A percentile compares a stretch with the other conserved stretches of the same genome.
These are phyloP conservation scores for Russula foetens DNA, from an alignment of 768 basidiomycete genomes.

Conservation along the genomic window DNA sequence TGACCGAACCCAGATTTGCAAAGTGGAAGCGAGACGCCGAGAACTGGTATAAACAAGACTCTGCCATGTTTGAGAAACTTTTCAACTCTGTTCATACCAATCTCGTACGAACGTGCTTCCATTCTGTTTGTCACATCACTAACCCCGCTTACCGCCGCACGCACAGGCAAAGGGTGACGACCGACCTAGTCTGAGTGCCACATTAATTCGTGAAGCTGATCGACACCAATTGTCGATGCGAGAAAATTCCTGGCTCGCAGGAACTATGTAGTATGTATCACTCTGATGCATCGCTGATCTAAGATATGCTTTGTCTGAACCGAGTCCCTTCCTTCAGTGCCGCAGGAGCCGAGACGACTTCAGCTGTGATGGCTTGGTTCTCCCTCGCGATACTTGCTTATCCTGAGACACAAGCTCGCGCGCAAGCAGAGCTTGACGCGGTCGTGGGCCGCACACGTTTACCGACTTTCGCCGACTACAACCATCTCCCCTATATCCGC, in stretches of 20 bases:
- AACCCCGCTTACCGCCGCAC: background rate
- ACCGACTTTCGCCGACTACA: constrained; percentile 14
- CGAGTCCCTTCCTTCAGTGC: background rate
- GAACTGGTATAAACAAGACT: constrained; percentile 10
- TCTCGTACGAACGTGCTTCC: background rate
- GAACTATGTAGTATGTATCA: constrained; percentile 20
- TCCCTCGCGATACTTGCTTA: constrained; percentile 18
- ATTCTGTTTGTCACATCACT: background rate
- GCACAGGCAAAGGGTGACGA: constrained; percentile 11
- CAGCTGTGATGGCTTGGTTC: constrained; percentile 19
- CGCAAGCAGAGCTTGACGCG: constrained; percentile 18
- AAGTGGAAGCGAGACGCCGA: constrained; percentile 14
- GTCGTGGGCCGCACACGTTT: constrained; percentile 17
- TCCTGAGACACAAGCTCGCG: constrained; percentile 13
- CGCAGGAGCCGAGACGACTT: constrained; percentile 17
- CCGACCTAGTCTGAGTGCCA: constrained; percentile 10
- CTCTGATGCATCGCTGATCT: background rate
- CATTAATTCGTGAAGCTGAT: constrained; percentile 6
- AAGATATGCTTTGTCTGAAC: background rate
- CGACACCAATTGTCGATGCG: constrained; percentile 8
- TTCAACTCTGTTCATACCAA: constrained; percentile 6
- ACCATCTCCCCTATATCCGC: constrained; percentile 18
- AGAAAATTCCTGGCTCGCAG: constrained; percentile 20
- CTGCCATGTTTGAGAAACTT: constrained; percentile 10
- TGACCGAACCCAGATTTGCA: constrained; percentile 11